Evolutionary conservation across 495 filamentous ascomycete genomes (phyloP).

Genomic region (Hyaloscypha variabilis): DNA sequence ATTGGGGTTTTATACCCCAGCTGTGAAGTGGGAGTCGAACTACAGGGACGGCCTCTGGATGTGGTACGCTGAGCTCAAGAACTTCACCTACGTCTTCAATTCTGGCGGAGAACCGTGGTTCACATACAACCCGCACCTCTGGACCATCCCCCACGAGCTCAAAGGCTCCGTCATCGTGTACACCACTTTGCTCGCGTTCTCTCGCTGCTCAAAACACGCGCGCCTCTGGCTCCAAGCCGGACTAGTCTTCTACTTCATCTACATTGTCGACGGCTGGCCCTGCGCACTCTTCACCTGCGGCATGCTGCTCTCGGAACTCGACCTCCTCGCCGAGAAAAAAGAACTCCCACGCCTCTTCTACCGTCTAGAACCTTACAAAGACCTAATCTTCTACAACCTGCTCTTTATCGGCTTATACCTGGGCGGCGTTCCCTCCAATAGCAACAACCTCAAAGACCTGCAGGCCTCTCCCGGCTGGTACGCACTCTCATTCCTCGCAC

Average conservation of each 20-base stretch:
- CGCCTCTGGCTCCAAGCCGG: constrained; percentile 45
- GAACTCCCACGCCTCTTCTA: constrained; percentile 43
- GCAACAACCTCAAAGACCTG: constrained; percentile 36
- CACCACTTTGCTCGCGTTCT: constrained; percentile 55
- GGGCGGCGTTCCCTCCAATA: constrained; percentile 48
- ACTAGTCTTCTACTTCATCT: constrained; percentile 58
- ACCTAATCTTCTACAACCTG: constrained; percentile 44
- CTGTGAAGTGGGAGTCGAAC: constrained; percentile 33
- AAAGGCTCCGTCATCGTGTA: constrained; percentile 66
- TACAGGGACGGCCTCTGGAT: constrained; percentile 49
- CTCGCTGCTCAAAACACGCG: constrained; percentile 45
- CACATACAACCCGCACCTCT: constrained; percentile 64
- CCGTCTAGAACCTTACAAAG: constrained; percentile 42
- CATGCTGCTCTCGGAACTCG: constrained; percentile 51
- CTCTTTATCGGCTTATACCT: constrained; percentile 45
- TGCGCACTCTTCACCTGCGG: constrained; percentile 47
- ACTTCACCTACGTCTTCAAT: constrained; percentile 60
- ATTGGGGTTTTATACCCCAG: constrained; percentile 46
- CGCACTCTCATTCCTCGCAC: constrained; percentile 47
- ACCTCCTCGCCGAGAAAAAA: constrained; percentile 42
- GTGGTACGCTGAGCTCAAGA: constrained; percentile 62
- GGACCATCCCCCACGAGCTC: constrained; percentile 76
- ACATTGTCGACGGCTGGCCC: constrained; percentile 48
- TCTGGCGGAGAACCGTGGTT: constrained; percentile 47
- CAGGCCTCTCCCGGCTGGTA: constrained; percentile 47